A percentile compares a stretch with the other conserved stretches of the same genome.
Conservation (phyloP, 352 stramenopile genomes). For the Globisporangium alternatum region DNA sequence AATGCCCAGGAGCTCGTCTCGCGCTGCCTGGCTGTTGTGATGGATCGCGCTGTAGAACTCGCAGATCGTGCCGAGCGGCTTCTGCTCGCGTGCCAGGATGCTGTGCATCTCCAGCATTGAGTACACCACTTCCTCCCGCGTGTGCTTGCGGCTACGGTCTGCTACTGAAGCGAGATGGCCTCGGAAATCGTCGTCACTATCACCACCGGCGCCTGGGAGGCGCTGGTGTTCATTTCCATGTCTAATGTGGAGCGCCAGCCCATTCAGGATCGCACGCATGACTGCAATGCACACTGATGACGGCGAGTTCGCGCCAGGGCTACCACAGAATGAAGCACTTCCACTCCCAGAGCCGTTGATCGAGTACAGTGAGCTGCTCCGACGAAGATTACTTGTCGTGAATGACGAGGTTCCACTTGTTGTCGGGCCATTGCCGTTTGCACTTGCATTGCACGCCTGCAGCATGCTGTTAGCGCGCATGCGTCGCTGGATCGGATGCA, state of each 20-base stretch:
- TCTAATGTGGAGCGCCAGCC: constrained; percentile 41
- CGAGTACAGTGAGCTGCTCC: constrained; percentile 9
- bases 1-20: constrained; percentile 54
- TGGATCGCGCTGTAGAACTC: constrained; percentile 71
- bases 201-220: constrained; percentile 3
- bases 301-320: constrained; percentile 19
- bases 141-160: constrained; percentile 26
- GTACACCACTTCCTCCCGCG: constrained; percentile 59
- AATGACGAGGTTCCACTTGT: neutral
- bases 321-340: constrained; percentile 18
- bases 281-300: constrained; percentile 26
- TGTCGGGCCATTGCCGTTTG: neutral
- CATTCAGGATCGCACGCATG: constrained; percentile 47
- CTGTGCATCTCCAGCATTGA: constrained; percentile 78
- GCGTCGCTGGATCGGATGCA: constrained; percentile 39
- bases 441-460: neutral
- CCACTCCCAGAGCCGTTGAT: neutral
- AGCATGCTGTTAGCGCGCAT: constrained; percentile 20
- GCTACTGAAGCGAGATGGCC: neutral
- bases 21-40: constrained; percentile 15
- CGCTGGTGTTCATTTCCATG: constrained; percentile 23
- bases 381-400: neutral
- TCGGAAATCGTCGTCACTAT: constrained; percentile 9
- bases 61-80: constrained; percentile 62
- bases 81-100: constrained; percentile 60